phyloP scores from a whole-genome alignment of 345 rosid species.

The Theobroma cacao region DNA sequence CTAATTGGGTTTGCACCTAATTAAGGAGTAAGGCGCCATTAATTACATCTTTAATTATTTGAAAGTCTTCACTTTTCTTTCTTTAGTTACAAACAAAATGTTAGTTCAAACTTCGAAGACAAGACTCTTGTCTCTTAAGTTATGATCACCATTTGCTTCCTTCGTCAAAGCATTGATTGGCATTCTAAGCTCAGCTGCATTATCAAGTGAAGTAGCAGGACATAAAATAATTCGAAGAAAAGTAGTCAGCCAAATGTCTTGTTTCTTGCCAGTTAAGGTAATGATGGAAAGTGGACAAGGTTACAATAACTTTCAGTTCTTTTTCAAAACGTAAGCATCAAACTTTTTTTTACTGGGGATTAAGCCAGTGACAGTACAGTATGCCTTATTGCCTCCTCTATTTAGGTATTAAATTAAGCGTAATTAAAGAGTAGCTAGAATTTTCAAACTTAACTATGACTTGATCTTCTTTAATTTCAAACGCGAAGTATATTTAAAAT shows the following conservation, averaged over 20 bases:
- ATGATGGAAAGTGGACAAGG: too few species aligned
- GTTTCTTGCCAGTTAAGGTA: too few species aligned
- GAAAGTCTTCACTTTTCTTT: neutral
- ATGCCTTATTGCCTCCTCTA: neutral
- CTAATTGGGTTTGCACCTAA: neutral
- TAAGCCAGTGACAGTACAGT: neutral
- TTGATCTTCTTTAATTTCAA: too few species aligned
- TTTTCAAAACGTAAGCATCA: neutral
- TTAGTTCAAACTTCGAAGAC: neutral
- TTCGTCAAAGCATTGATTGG: neutral
- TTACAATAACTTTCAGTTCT: neutral
- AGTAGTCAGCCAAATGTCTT: neutral
- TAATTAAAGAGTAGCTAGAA: neutral
- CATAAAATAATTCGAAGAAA: neutral
- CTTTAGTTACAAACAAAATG: neutral
- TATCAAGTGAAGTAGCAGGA: neutral
- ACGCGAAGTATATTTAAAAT: too few species aligned
- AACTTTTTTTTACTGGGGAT: neutral
- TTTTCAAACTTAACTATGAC: too few species aligned
- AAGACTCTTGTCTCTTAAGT: constrained; percentile 8
- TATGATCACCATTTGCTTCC: neutral
- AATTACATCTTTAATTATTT: neutral
- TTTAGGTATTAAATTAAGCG: neutral
- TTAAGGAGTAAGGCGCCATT: neutral
- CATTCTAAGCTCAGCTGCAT: neutral